Percentiles rank a stretch among this genome's conserved stretches.
Conservation (phyloP, 495 filamentous ascomycete species). For the Astrothelium subdiscretum region DNA sequence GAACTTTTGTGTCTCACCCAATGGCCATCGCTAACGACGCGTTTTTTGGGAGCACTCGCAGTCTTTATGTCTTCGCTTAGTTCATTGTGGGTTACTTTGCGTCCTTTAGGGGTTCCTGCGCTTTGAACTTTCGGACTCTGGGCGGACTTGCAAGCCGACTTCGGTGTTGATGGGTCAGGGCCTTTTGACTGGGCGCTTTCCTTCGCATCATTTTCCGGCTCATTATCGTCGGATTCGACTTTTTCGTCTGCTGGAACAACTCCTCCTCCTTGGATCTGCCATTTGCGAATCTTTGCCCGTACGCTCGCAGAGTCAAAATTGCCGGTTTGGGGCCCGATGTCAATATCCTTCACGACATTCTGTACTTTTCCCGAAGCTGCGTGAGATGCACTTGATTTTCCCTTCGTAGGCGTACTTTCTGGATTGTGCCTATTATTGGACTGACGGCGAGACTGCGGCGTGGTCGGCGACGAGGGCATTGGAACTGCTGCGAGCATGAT, state of each 20-base stretch:
- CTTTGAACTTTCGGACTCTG: slow-evolving; percentile 1
- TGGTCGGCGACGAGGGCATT: background rate
- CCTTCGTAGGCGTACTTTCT: background rate
- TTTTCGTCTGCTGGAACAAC: slow-evolving; percentile 13
- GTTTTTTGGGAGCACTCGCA: slow-evolving; percentile 31
- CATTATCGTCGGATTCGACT: slow-evolving; percentile 1
- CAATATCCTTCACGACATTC: slow-evolving; percentile 7
- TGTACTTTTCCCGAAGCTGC: background rate
- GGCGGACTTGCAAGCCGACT: background rate
- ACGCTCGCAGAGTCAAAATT: slow-evolving; percentile 18
- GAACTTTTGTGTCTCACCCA: slow-evolving; percentile 24
- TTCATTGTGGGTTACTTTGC: slow-evolving; percentile 17
- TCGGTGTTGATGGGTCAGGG: background rate
- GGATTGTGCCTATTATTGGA: background rate
- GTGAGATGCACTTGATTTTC: background rate
- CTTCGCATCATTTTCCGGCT: background rate
- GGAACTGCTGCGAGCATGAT: background rate
- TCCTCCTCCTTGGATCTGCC: slow-evolving; percentile 19
- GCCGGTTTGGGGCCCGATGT: slow-evolving; percentile 21
- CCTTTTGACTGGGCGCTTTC: background rate
- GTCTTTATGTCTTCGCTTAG: slow-evolving; percentile 24
- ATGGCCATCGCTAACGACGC: slow-evolving; percentile 33
- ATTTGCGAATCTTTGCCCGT: slow-evolving; percentile 21
- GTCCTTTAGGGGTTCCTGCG: slow-evolving; percentile 6
- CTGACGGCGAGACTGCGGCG: slow-evolving; percentile 1